These are phyloP conservation scores for Kwoniella mangroviensis DNA, from an alignment of 768 basidiomycete species.

Conservation along the genomic window DNA sequence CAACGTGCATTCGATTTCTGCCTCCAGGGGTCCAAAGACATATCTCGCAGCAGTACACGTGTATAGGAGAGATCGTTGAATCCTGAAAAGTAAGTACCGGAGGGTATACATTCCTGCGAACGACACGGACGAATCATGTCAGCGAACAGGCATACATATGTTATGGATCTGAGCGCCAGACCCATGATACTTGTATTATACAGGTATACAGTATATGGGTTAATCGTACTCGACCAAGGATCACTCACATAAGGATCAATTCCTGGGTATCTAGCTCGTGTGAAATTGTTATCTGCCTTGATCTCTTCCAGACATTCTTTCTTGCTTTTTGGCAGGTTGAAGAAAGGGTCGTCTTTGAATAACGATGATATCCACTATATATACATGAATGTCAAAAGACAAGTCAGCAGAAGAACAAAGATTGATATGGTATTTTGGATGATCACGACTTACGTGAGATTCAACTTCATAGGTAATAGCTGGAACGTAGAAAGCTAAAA, in stretches of 20 bases:
- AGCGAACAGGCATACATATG: not conserved
- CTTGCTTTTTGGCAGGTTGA: not conserved
- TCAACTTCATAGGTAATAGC: conserved; percentile 17
- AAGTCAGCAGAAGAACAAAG: not conserved
- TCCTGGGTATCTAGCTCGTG: conserved; percentile 8
- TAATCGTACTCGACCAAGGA: too few species aligned
- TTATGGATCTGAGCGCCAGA: too few species aligned
- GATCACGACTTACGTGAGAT: conserved; percentile 11
- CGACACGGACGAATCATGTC: not conserved
- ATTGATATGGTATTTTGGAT: not conserved
- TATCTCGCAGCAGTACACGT: conserved; percentile 6
- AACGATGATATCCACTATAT: conserved; percentile 11
- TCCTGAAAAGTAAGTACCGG: conserved; percentile 17
- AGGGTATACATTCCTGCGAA: conserved; percentile 15
- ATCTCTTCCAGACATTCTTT: conserved; percentile 10
- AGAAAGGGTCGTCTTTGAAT: conserved; percentile 11
- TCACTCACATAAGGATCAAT: conserved; percentile 11
- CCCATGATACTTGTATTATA: too few species aligned
- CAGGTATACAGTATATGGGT: too few species aligned
- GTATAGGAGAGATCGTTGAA: conserved; percentile 20
- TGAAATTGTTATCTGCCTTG: conserved; percentile 14
- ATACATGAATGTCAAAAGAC: not conserved
- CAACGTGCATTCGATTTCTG: conserved; percentile 13
- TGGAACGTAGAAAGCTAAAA: not conserved
- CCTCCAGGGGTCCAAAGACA: conserved; percentile 23